Base-by-base conservation (phyloP, 495 filamentous ascomycete species). In the Xylaria longipes region DNA sequence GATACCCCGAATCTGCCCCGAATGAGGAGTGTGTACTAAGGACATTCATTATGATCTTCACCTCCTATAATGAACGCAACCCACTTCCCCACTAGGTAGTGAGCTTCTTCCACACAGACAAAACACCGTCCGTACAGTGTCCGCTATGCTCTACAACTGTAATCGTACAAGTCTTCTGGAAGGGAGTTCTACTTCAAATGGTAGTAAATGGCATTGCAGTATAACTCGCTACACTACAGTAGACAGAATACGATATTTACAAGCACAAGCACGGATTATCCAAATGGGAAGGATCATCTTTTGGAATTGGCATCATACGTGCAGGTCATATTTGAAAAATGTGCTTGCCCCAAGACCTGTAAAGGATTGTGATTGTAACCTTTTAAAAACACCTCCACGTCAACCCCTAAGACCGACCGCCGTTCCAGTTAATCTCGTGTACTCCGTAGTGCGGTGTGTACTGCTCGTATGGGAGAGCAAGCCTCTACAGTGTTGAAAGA, bases 1-100 rank as follows among this genome's bases (percentile, higher is more conserved):
- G 27, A 15, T 0, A n/a, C 5, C 29, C 3, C n/a, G n/a, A n/a
- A n/a, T 35, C 27, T 29, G 29, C n/a, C n/a, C n/a, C n/a, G n/a
- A n/a, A 58, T 25, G n/a, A 50, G 6, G n/a, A 15, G 12, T 62
- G 17, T 17, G 54, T 31, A n/a, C n/a, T n/a, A n/a, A 41, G 41
- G n/a, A 17, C 11, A 63, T 5, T 25, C 35, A 65, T 65, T 65
- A 65, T 65, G 62, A 65, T 65, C 41, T 35, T 65, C 62, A 14
- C 12, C 60, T 39, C 60, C 25, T 65, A 65, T 65, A 46, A 46
- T 65, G 41, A 27, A 29, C 41, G 4, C 12, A 65, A 48, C 27
- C 39, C 61, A 46, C 22, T 6, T 45, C 58, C 25, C 60, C 60
- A 61, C 58, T 39, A 25, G n/a, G 58, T n/a, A 43, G n/a, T 4